A percentile compares a stretch with the other conserved stretches of the same genome.
These are phyloP conservation scores for Mycocentrospora acerina DNA, from an alignment of 2,329 filamentous ascomycete species.

Conservation along the genomic window DNA sequence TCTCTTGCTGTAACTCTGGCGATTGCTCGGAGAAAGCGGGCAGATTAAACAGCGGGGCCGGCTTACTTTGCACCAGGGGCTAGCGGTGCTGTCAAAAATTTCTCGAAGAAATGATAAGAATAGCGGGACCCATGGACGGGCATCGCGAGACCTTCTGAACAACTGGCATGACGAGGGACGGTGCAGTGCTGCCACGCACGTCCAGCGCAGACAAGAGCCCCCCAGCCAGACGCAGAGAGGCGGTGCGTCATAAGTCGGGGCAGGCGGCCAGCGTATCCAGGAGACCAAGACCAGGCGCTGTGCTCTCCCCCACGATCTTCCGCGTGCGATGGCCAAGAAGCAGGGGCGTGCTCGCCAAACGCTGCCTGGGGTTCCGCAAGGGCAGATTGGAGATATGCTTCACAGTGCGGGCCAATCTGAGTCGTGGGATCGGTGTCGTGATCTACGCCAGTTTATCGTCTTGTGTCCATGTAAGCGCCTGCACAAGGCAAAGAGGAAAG, in stretches of 20 bases:
- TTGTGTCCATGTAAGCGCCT: conserved; percentile 11
- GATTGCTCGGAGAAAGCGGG: conserved; percentile 25
- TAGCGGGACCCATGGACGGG: conserved; percentile 20
- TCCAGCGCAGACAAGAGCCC: too few species aligned
- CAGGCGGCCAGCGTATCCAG: conserved; percentile 7
- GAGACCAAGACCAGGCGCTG: too few species aligned
- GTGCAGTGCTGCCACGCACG: not conserved
- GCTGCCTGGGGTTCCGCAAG: conserved; percentile 25
- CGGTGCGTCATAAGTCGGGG: conserved; percentile 19
- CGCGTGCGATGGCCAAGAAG: conserved; percentile 20
- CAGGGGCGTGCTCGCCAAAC: conserved; percentile 26
- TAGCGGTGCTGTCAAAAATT: conserved; percentile 23
- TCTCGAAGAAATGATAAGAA: conserved; percentile 28
- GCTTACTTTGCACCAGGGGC: conserved; percentile 26
- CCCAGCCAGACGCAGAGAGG: too few species aligned
- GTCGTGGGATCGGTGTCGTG: conserved; percentile 11
- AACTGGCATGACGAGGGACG: conserved; percentile 6
- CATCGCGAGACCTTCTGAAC: not conserved
- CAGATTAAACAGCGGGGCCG: conserved; percentile 25
- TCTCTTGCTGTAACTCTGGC: conserved; percentile 14
- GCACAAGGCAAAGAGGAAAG: too few species aligned
- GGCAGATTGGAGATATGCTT: conserved; percentile 16
- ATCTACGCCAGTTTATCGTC: conserved; percentile 11
- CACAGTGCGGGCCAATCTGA: conserved; percentile 11
- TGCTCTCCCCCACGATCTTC: conserved; percentile 27